Evolutionary conservation across 495 filamentous ascomycete genomes (phyloP).

Genomic region (Paragyromitra xinjiangensis): DNA sequence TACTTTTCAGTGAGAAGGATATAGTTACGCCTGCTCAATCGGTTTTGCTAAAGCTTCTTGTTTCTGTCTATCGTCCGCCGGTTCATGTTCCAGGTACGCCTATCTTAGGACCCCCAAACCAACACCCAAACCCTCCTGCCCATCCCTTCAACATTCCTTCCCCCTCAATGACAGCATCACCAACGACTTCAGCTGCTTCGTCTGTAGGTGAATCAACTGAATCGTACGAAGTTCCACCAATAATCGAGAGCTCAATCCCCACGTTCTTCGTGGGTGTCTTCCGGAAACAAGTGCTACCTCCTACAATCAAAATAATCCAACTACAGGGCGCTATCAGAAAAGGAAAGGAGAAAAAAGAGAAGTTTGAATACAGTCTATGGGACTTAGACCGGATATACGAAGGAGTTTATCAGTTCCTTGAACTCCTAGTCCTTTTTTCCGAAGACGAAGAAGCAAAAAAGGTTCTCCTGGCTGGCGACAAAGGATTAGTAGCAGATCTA

Average conservation of each 20-base stretch:
- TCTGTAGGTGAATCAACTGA: constrained; percentile 35
- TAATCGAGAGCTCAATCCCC: constrained; percentile 55
- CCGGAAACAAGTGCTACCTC: constrained; percentile 76
- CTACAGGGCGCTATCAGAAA: constrained; percentile 76
- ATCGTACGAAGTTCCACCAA: constrained; percentile 46
- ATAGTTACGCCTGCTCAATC: constrained; percentile 81
- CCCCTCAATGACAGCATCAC: constrained; percentile 26
- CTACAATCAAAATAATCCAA: constrained; percentile 77
- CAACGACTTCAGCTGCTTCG: constrained; percentile 24
- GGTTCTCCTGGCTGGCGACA: constrained; percentile 45
- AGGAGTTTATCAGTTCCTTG: constrained; percentile 80
- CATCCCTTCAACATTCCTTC: constrained; percentile 28
- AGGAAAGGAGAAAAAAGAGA: constrained; percentile 71
- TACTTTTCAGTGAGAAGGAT: constrained; percentile 66
- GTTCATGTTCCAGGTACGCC: constrained; percentile 19
- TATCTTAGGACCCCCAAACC: constrained; percentile 25
- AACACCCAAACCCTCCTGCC: constrained; percentile 9
- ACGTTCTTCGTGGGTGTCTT: constrained; percentile 70
- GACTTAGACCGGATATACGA: constrained; percentile 75
- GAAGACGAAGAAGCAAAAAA: constrained; percentile 65
- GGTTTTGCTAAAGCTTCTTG: constrained; percentile 78
- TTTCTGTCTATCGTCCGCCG: constrained; percentile 73
- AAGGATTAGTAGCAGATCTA: constrained; percentile 55
- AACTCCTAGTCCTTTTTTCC: constrained; percentile 79
- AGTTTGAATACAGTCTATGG: constrained; percentile 82